Evolutionary conservation across 2,329 filamentous ascomycete genomes (phyloP), one percentile per base, ranked within the genome.

Genomic region (Aspergillus arachidicola): DNA sequence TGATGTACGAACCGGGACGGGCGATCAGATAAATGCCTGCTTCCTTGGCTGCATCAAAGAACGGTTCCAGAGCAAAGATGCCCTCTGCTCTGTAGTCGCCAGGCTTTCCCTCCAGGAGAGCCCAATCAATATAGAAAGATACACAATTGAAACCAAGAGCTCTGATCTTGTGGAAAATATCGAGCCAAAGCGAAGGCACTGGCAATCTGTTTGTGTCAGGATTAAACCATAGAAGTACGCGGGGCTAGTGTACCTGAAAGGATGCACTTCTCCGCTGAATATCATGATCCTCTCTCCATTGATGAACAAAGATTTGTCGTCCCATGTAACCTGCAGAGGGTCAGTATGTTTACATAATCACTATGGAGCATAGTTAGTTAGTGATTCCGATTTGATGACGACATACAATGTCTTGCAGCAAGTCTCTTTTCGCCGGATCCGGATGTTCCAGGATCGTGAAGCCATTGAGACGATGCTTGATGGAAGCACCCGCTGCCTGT

Each of bases 121-220:
- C 90, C 92, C 91, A 96, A 69, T 93, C 85, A 7, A 89, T 83
- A 71, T 94, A 94, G 75, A 94, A 93, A 0, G 90, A 93, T 1
- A 94, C 89, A 51, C 87, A 85, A 69, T 91, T 94, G 78, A 93
- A 94, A 0, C 92, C 92, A 1, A 93, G 78, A 0, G 91, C 89
- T 76, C 91, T 93, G 75, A 94, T 87, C 78, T 96, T 96, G 71
- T 95, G 89, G 69, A 96, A 90, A 2, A 94, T 73, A 68, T 94
- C 92, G 10, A 91, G 81, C 81, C 89, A 89, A 5, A 91, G 80
- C 55, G 81, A 80, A 3, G 86, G 83, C 1, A 90, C 87, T 1
- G 88, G 87, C 1, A 90, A 77, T 68, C 86, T 84, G 58, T 1
- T 16, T 7, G 16, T 7, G 45, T 69, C 28, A 69, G 63, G 23